Evolutionary conservation across 441 rosid species (phyloP).

Genomic region (Eruca vesicaria): DNA sequence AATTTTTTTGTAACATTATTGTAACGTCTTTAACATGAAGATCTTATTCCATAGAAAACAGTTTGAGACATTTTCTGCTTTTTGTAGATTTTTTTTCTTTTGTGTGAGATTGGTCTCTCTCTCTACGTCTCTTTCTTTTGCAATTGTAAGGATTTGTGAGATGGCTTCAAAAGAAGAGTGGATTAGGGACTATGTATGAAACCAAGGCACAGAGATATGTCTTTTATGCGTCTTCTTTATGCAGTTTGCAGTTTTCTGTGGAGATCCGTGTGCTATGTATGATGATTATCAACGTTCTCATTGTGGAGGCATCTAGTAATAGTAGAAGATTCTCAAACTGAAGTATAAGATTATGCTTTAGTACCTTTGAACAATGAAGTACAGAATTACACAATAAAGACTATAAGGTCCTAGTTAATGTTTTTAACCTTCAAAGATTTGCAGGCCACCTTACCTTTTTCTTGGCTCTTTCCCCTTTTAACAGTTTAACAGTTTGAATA

Average conservation of each 20-base stretch:
- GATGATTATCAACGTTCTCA: background rate
- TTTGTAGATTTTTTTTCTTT: background rate
- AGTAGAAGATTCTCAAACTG: slow-evolving; percentile 8
- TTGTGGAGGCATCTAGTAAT: background rate
- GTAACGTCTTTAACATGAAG: background rate
- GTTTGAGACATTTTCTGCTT: slow-evolving; percentile 12
- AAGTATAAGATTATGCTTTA: background rate
- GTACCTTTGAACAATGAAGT: slow-evolving; percentile 14
- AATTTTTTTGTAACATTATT: slow-evolving; percentile 1
- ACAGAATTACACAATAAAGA: background rate
- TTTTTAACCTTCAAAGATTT: slow-evolving; percentile 5
- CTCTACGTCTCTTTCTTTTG: slow-evolving; percentile 10
- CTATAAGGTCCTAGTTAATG: slow-evolving; percentile 2
- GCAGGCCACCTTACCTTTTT: slow-evolving; percentile 9
- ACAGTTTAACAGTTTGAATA: background rate
- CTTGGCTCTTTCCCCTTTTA: slow-evolving; percentile 3
- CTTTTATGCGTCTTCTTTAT: background rate
- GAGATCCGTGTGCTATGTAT: slow-evolving; percentile 16
- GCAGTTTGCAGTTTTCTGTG: slow-evolving; percentile 25
- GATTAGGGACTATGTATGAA: background rate
- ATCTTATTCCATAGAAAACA: background rate
- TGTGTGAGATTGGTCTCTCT: slow-evolving; percentile 11
- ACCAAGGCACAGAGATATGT: background rate
- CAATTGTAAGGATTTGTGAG: slow-evolving; percentile 10
- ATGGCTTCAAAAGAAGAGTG: background rate